Evolutionary conservation across 441 rosid species (phyloP).

Genomic region (Euphorbia corollata): DNA sequence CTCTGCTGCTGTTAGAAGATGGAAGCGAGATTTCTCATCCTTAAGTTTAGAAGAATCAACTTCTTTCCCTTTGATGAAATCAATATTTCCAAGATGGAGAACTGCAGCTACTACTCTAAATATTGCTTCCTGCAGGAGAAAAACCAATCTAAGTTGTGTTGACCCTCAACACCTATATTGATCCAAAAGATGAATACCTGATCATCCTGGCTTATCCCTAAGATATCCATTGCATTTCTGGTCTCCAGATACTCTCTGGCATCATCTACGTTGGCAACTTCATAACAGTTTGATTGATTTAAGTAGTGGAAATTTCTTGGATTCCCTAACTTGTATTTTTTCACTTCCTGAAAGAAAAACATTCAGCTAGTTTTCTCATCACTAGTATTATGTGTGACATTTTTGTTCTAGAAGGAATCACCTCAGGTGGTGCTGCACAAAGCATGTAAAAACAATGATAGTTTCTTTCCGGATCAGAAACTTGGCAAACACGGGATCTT

Average conservation of each 20-base stretch:
- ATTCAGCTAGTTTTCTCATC: constrained; percentile 11
- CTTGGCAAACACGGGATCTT: constrained; percentile 71
- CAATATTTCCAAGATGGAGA: constrained; percentile 64
- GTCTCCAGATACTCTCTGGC: constrained; percentile 62
- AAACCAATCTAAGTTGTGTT: constrained; percentile 7
- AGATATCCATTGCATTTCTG: constrained; percentile 69
- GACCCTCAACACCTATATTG: background rate
- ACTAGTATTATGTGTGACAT: background rate
- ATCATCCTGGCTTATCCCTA: constrained; percentile 53
- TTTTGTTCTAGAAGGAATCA: constrained; percentile 7
- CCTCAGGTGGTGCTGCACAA: constrained; percentile 66
- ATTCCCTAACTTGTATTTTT: constrained; percentile 52
- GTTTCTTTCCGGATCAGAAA: constrained; percentile 66
- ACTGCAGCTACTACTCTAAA: constrained; percentile 67
- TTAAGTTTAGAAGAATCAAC: constrained; percentile 54
- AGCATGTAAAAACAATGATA: constrained; percentile 74
- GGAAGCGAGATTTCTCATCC: constrained; percentile 51
- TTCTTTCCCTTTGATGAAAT: constrained; percentile 57
- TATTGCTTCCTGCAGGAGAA: constrained; percentile 48
- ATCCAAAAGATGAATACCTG: constrained; percentile 33
- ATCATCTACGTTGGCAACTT: constrained; percentile 54
- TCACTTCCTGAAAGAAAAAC: constrained; percentile 38
- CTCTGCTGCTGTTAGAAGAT: constrained; percentile 58
- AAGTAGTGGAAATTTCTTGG: constrained; percentile 52
- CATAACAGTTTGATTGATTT: constrained; percentile 56